Conservation (phyloP, 2,329 filamentous ascomycete genomes). For the Diaporthe sp. region DNA sequence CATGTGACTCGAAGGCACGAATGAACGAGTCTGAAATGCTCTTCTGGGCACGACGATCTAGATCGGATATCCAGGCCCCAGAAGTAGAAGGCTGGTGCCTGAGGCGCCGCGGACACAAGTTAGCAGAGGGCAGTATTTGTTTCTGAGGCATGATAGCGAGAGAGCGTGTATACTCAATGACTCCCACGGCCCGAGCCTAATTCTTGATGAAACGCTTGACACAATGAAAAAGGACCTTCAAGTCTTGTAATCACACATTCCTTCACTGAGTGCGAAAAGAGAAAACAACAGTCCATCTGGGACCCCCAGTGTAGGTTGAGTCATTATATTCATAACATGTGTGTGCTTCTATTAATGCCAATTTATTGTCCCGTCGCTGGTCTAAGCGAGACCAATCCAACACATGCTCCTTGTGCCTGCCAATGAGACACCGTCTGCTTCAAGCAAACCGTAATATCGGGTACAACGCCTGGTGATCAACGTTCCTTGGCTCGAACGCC, state of each 20-base stretch:
- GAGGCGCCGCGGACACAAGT: not conserved
- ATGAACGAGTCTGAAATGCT: not conserved
- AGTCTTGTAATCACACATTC: not conserved
- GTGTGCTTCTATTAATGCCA: conserved; percentile 28
- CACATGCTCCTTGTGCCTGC: conserved; percentile 4
- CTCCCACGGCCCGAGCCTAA: too few species aligned
- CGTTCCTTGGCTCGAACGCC: not conserved
- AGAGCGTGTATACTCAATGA: not conserved
- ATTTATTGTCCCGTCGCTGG: conserved; percentile 14
- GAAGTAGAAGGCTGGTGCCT: not conserved
- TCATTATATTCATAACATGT: conserved; percentile 24
- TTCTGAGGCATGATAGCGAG: too few species aligned
- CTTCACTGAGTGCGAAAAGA: not conserved
- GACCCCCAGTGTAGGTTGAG: not conserved
- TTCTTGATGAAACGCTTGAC: not conserved
- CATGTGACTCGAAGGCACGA: not conserved
- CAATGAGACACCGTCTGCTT: conserved; percentile 8
- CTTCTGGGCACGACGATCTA: too few species aligned
- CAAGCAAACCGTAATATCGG: conserved; percentile 8
- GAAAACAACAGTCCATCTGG: not conserved
- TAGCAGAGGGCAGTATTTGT: not conserved
- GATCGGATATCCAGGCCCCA: not conserved
- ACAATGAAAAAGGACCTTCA: not conserved
- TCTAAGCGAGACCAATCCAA: not conserved
- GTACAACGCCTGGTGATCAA: not conserved